A percentile compares a stretch with the other conserved stretches of the same genome.
Conservation (phyloP, 148 eudicot genomes). For the Salicornia ramosissima region DNA sequence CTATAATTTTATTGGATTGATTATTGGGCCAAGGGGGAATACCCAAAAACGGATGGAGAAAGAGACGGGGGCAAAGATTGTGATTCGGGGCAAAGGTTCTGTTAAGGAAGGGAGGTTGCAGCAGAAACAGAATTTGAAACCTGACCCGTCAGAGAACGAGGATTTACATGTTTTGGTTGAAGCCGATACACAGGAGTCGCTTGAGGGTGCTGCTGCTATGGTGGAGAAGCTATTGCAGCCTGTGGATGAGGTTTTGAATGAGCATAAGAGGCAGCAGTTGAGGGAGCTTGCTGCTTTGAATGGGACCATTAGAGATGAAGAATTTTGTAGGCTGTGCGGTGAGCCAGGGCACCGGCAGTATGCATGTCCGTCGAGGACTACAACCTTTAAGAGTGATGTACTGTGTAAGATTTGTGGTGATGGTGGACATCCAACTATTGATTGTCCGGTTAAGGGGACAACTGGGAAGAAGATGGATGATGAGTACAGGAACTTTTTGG, state of each 20-base stretch:
- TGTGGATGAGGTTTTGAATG: slow-evolving; percentile 76
- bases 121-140: slow-evolving; percentile 74
- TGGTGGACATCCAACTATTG: slow-evolving; percentile 86
- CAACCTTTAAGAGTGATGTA: slow-evolving; percentile 85
- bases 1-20: slow-evolving; percentile 80
- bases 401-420: slow-evolving; percentile 85
- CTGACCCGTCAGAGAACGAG: slow-evolving; percentile 78
- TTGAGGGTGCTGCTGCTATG: slow-evolving; percentile 91
- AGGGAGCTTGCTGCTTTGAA: slow-evolving; percentile 85
- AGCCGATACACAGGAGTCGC: slow-evolving; percentile 76
- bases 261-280: slow-evolving; percentile 86
- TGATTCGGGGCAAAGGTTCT: slow-evolving; percentile 84
- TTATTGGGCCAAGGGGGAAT: slow-evolving; percentile 92
- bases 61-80: slow-evolving; percentile 90
- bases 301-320: slow-evolving; percentile 89
- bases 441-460: slow-evolving; percentile 84
- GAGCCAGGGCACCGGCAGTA: slow-evolving; percentile 82
- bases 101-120: slow-evolving; percentile 69
- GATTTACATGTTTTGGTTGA: slow-evolving; percentile 93
- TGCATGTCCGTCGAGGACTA: slow-evolving; percentile 63
- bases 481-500: slow-evolving; percentile 78
- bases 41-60: slow-evolving; percentile 88
- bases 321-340: slow-evolving; percentile 81
- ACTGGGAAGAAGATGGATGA: slow-evolving; percentile 92
- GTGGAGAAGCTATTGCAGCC: slow-evolving; percentile 86